A percentile compares a stretch with the other conserved stretches of the same genome.
These are phyloP conservation scores for Tolypocladium cylindrosporum DNA, from an alignment of 2,329 filamentous ascomycete species.

Conservation along the genomic window DNA sequence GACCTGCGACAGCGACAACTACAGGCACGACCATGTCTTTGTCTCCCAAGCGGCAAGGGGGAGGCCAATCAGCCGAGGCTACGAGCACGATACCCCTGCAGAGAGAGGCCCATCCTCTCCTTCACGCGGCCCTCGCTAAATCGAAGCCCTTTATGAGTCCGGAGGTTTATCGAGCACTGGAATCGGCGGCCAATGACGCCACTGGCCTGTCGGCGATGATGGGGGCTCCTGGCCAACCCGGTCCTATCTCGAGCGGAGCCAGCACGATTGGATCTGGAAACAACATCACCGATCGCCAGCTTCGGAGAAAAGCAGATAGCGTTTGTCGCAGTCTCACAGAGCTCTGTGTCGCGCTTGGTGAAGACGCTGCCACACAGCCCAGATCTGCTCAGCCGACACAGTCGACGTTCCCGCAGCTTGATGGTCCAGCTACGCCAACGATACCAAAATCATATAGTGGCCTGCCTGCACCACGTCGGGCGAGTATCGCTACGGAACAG, in stretches of 20 bases:
- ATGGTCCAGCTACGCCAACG: conserved; percentile 31
- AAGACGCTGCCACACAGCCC: conserved; percentile 30
- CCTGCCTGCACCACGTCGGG: conserved; percentile 27
- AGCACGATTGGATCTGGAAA: conserved; percentile 47
- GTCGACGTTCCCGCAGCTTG: conserved; percentile 11
- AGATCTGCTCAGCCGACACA: conserved; percentile 4
- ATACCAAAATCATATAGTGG: conserved; percentile 29
- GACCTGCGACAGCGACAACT: conserved; percentile 84
- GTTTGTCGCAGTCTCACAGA: conserved; percentile 90
- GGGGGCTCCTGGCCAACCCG: conserved; percentile 58
- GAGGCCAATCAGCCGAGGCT: conserved; percentile 20
- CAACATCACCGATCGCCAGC: conserved; percentile 65
- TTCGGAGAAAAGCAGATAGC: conserved; percentile 83
- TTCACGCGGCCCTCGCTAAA: conserved; percentile 74
- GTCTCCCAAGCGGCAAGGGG: conserved; percentile 62
- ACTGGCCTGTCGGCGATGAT: conserved; percentile 70
- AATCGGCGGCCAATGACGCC: conserved; percentile 74
- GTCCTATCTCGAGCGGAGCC: conserved; percentile 56
- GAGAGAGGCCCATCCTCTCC: conserved; percentile 60
- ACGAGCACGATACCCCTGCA: conserved; percentile 30
- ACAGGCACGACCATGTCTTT: conserved; percentile 83
- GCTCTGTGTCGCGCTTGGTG: conserved; percentile 74
- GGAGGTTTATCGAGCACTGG: conserved; percentile 69
- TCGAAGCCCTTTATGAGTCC: conserved; percentile 59
- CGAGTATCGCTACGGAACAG: conserved; percentile 31